A percentile compares a stretch with the other conserved stretches of the same genome.
Conservation (phyloP, 495 filamentous ascomycete species). For the Aspergillus nanangensis region DNA sequence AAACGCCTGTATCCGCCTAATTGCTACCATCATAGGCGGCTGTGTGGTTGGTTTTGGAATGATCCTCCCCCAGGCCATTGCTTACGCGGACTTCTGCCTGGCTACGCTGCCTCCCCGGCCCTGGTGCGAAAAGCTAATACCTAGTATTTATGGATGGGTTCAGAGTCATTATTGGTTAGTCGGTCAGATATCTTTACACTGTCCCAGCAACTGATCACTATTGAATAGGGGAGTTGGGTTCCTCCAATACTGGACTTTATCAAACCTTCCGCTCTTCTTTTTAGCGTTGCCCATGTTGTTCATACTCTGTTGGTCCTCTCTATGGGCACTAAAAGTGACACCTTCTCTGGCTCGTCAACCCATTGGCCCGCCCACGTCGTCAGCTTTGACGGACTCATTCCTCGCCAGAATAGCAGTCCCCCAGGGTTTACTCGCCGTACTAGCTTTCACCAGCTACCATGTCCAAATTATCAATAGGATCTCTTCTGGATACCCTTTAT, state of each 20-base stretch:
- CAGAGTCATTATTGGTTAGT: slow-evolving; percentile 85
- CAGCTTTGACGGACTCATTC: slow-evolving; percentile 45
- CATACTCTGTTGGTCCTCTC: slow-evolving; percentile 59
- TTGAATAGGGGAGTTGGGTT: slow-evolving; percentile 73
- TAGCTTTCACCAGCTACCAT: slow-evolving; percentile 77
- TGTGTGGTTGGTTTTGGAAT: slow-evolving; percentile 60
- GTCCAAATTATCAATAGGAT: slow-evolving; percentile 91
- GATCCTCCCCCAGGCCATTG: slow-evolving; percentile 66
- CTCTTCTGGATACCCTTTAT: slow-evolving; percentile 82
- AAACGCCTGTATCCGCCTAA: slow-evolving; percentile 37
- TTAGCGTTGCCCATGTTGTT: slow-evolving; percentile 74
- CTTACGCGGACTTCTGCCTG: slow-evolving; percentile 69
- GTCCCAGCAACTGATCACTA: slow-evolving; percentile 9
- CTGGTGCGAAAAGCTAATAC: slow-evolving; percentile 69
- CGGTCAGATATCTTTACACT: not conserved
- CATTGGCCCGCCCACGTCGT: slow-evolving; percentile 14
- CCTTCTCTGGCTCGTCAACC: too few species aligned
- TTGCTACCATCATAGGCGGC: slow-evolving; percentile 60
- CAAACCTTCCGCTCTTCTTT: slow-evolving; percentile 84
- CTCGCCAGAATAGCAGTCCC: slow-evolving; percentile 52
- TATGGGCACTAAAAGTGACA: slow-evolving; percentile 47
- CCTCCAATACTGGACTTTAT: slow-evolving; percentile 82
- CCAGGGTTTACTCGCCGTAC: slow-evolving; percentile 65
- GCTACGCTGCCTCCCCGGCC: slow-evolving; percentile 39
- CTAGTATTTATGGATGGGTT: slow-evolving; percentile 89